phyloP scores from a whole-genome alignment of 768 basidiomycete genomes.

The Lactarius quietus region DNA sequence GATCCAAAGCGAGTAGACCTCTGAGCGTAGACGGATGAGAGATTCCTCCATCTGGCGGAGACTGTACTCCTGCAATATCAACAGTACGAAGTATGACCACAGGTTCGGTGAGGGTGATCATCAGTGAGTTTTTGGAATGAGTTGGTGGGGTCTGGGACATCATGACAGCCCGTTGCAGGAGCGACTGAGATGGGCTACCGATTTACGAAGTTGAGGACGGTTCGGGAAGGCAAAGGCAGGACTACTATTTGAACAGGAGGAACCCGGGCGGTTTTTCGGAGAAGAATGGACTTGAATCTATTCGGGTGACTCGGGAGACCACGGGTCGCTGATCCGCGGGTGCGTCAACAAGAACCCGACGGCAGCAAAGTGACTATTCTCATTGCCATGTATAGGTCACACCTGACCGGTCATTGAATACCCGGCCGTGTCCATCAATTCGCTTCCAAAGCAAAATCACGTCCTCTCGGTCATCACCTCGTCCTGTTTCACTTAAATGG shows the following conservation, averaged over 20 bases:
- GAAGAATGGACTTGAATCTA: not conserved
- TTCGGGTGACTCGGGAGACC: not conserved
- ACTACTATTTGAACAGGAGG: not conserved
- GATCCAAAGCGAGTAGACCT: conserved; percentile 58
- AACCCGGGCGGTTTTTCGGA: not conserved
- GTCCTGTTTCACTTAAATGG: conserved; percentile 1
- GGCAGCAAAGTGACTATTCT: not conserved
- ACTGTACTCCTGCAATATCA: conserved; percentile 34
- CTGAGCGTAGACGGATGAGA: conserved; percentile 56
- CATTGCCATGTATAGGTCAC: not conserved
- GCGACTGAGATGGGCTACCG: not conserved
- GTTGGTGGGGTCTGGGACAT: conserved; percentile 26
- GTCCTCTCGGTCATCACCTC: not conserved
- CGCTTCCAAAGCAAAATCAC: conserved; percentile 15
- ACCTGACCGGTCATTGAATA: conserved; percentile 8
- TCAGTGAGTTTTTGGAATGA: conserved; percentile 36
- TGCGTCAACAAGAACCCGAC: not conserved
- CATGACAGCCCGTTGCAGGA: not conserved
- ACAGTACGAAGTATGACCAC: conserved; percentile 50
- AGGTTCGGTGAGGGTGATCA: conserved; percentile 52
- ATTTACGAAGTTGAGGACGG: not conserved
- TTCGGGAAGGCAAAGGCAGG: not conserved
- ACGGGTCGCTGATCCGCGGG: not conserved
- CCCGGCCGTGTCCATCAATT: conserved; percentile 4
- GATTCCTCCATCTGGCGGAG: conserved; percentile 29